These are phyloP conservation scores for Epichloe amarillans DNA, from an alignment of 2,329 filamentous ascomycete species.

Conservation along the genomic window DNA sequence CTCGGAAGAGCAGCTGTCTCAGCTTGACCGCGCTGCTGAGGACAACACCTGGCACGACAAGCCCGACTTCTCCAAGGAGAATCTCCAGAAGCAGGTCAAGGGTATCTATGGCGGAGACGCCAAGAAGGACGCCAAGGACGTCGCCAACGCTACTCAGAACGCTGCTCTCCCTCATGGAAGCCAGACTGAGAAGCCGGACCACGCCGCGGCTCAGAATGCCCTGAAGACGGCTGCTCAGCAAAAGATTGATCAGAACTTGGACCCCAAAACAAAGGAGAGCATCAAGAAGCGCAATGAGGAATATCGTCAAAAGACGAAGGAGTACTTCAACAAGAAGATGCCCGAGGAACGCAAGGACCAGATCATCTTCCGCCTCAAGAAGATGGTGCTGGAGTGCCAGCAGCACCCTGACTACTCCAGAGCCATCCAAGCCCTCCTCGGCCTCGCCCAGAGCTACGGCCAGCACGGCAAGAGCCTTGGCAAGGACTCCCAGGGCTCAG, in stretches of 20 bases:
- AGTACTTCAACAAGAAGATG: conserved; percentile 77
- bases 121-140: conserved; percentile 46
- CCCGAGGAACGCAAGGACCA: conserved; percentile 88
- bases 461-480: conserved; percentile 56
- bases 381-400: conserved; percentile 95
- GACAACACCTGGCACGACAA: conserved; percentile 92
- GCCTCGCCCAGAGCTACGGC: conserved; percentile 73
- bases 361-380: conserved; percentile 82
- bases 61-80: conserved; percentile 59
- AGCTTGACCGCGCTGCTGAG: conserved; percentile 72
- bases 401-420: conserved; percentile 86
- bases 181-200: conserved; percentile 35
- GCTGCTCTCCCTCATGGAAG: conserved; percentile 36
- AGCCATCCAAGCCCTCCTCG: conserved; percentile 78
- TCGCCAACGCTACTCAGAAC: conserved; percentile 42
- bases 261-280: conserved; percentile 48
- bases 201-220: conserved; percentile 18
- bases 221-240: conserved; percentile 36
- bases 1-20: conserved; percentile 57
- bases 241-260: conserved; percentile 47
- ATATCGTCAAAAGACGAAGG: conserved; percentile 39
- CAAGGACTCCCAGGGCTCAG: conserved; percentile 49
- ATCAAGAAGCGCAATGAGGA: conserved; percentile 29
- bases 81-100: conserved; percentile 55
- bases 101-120: conserved; percentile 41